Evolutionary conservation across 257 asterid genomes (phyloP).

Genomic region (Solanum verrucosum): DNA sequence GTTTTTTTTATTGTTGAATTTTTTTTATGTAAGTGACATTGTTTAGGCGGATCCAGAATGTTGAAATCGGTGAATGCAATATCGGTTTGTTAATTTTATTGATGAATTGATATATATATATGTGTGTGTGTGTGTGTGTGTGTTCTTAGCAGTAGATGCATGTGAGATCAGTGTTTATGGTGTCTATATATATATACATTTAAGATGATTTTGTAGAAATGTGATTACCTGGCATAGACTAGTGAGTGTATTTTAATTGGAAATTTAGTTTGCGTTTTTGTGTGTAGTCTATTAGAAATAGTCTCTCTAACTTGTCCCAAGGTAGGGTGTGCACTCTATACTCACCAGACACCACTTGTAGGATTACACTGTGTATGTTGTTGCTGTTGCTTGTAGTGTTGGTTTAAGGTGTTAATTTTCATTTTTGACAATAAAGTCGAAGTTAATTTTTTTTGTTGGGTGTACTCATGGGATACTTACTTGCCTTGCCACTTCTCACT

Average conservation of each 20-base stretch:
- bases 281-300: not conserved
- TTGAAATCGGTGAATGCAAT: not conserved
- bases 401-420: not conserved
- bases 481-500: not conserved
- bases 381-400: not conserved
- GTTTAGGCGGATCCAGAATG: not conserved
- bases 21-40: not conserved
- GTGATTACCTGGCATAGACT: not conserved
- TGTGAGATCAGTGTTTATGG: not conserved
- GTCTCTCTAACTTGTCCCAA: not conserved
- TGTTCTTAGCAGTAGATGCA: not conserved
- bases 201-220: not conserved
- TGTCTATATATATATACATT: not conserved
- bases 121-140: not conserved
- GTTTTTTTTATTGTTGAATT: not conserved
- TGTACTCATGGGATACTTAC: not conserved
- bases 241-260: not conserved
- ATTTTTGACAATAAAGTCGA: not conserved
- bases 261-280: not conserved
- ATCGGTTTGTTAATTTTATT: not conserved
- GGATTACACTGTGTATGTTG: not conserved
- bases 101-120: not conserved
- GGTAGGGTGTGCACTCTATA: not conserved
- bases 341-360: not conserved
- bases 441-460: not conserved